These are phyloP conservation scores for Leucaena leucocephala DNA, from an alignment of 306 rosid species.

Conservation along the genomic window DNA sequence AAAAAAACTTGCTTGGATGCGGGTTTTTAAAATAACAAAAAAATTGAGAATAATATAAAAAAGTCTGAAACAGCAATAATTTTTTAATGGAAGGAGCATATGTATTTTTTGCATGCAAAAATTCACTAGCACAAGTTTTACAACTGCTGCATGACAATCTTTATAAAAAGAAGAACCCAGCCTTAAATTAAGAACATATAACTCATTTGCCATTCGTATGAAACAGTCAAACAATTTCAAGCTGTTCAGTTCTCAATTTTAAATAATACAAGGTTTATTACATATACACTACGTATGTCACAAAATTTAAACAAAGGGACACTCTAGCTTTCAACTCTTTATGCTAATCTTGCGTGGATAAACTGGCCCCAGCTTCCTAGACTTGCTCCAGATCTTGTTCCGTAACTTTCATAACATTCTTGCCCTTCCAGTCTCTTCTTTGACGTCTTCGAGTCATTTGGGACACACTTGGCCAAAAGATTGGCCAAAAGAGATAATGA, in stretches of 20 bases:
- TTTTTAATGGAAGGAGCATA: neutral
- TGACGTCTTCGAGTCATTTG: conserved; percentile 41
- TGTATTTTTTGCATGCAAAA: neutral
- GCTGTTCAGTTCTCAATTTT: conserved; percentile 45
- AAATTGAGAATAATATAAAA: too few relatives aligned
- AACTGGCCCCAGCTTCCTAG: conserved; percentile 16
- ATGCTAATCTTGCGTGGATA: conserved; percentile 19
- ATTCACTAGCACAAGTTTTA: neutral
- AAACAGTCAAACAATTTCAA: conserved; percentile 38
- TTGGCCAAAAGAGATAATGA: conserved; percentile 10
- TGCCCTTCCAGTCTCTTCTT: conserved; percentile 17
- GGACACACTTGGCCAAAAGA: conserved; percentile 32
- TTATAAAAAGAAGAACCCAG: neutral
- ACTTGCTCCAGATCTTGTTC: conserved; percentile 1
- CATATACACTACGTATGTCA: conserved; percentile 56
- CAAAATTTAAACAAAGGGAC: conserved; percentile 38
- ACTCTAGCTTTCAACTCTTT: conserved; percentile 13
- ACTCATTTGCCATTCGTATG: conserved; percentile 9
- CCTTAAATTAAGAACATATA: neutral
- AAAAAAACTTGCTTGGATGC: too few relatives aligned
- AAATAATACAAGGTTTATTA: conserved; percentile 60
- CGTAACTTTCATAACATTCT: conserved; percentile 20
- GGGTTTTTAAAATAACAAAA: too few relatives aligned
- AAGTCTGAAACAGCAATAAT: neutral
- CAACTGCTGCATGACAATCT: neutral